These are phyloP conservation scores for Fonsecaea nubica DNA, from an alignment of 2,329 filamentous ascomycete genomes.

Conservation along the genomic window DNA sequence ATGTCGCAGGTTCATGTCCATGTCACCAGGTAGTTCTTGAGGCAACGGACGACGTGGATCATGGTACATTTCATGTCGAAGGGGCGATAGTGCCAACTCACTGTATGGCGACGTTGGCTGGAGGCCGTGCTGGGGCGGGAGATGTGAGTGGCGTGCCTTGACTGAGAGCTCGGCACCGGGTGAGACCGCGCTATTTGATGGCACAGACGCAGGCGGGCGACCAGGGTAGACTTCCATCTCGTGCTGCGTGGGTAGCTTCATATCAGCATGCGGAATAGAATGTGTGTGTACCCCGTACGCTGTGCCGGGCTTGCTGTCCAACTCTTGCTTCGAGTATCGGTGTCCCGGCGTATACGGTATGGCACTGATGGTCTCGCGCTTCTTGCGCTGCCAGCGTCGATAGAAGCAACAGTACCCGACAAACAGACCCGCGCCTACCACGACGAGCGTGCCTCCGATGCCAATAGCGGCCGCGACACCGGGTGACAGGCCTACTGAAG, in stretches of 20 bases:
- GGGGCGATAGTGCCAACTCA: background rate
- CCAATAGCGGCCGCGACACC: background rate
- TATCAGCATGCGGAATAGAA: background rate
- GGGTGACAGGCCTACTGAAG: background rate
- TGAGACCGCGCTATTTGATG: background rate
- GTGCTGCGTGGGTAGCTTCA: background rate
- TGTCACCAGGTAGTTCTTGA: constrained; percentile 1
- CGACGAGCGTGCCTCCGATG: background rate
- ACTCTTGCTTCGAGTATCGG: constrained; percentile 1
- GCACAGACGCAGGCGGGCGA: background rate
- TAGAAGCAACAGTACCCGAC: constrained; percentile 3
- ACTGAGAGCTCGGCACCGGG: background rate
- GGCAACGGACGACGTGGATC: background rate
- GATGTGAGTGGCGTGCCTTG: constrained; percentile 1
- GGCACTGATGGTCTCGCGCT: constrained; percentile 2
- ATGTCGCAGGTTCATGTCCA: background rate
- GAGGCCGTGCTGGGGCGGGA: background rate
- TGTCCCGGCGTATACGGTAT: background rate
- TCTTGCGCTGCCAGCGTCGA: background rate
- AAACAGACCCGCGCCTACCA: background rate
- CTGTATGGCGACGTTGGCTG: background rate
- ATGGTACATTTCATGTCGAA: constrained; percentile 2
- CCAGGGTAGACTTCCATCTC: background rate
- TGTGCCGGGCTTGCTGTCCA: constrained; percentile 1
- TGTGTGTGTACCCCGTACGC: background rate